A percentile compares a stretch with the other conserved stretches of the same genome.
These are phyloP conservation scores for Limnanthes douglasii DNA, from an alignment of 345 rosid species.

Conservation along the genomic window DNA sequence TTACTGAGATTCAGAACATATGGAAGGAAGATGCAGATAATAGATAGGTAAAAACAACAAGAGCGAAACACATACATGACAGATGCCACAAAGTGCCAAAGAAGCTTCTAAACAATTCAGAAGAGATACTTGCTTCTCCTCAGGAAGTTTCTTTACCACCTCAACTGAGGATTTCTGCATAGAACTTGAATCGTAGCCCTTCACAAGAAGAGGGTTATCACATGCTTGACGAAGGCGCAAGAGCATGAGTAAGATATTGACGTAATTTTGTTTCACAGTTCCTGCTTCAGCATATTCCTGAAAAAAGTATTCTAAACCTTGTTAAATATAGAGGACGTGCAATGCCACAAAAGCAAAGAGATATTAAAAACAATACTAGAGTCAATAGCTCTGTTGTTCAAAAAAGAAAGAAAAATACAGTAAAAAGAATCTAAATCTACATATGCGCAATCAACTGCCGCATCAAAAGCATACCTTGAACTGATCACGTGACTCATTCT, in stretches of 20 bases:
- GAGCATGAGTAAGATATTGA: slow-evolving; percentile 91
- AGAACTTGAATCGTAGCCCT: slow-evolving; percentile 44
- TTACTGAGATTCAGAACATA: neutral
- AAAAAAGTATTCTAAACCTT: slow-evolving; percentile 3
- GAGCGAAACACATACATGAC: slow-evolving; percentile 64
- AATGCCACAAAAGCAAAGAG: no score
- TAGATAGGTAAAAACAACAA: neutral
- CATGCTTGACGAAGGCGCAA: slow-evolving; percentile 98
- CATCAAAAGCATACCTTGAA: slow-evolving; percentile 39
- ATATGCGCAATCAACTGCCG: slow-evolving; percentile 1
- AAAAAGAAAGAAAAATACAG: neutral
- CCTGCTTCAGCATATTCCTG: slow-evolving; percentile 99
- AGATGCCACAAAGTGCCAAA: slow-evolving; percentile 77
- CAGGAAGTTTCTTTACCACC: slow-evolving; percentile 43
- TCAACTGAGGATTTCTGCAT: slow-evolving; percentile 41
- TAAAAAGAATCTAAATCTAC: neutral
- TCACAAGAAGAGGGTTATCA: slow-evolving; percentile 94
- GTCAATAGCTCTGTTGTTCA: no score
- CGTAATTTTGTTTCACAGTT: slow-evolving; percentile 90
- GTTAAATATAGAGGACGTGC: no score
- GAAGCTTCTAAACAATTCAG: slow-evolving; percentile 54
- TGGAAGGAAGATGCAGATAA: neutral
- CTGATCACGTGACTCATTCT: slow-evolving; percentile 75
- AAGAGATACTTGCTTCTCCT: slow-evolving; percentile 24
- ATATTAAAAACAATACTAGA: no score